Evolutionary conservation across 768 basidiomycete genomes (phyloP).

Genomic region (Kwoniella bestiolae): DNA sequence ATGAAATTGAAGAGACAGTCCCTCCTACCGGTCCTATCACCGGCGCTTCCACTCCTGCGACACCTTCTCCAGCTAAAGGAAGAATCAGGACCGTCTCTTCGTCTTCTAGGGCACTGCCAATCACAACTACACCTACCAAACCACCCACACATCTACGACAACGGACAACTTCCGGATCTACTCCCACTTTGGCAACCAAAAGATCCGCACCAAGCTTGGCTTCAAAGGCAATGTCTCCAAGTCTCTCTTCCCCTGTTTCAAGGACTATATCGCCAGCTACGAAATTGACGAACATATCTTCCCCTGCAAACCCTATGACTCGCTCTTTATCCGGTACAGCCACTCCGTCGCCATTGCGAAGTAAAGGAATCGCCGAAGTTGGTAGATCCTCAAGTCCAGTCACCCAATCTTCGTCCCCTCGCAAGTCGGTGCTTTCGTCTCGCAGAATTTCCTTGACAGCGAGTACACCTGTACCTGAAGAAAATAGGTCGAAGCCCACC

Average conservation of each 20-base stretch:
- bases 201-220: neutral
- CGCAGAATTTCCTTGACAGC: neutral
- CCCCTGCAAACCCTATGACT: neutral
- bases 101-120: conserved; percentile 11
- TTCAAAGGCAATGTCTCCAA: neutral
- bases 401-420: conserved; percentile 8
- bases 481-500: neutral
- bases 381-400: conserved; percentile 7
- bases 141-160: neutral
- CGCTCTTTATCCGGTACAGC: neutral
- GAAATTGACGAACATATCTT: neutral
- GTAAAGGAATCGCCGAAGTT: neutral
- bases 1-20: conserved; percentile 21
- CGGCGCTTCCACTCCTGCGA: neutral
- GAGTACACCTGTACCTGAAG: neutral
- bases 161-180: neutral
- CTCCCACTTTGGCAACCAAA: neutral
- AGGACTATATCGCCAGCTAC: neutral
- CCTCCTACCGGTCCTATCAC: neutral
- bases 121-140: conserved; percentile 3
- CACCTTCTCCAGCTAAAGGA: conserved; percentile 5
- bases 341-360: neutral
- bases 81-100: conserved; percentile 7
- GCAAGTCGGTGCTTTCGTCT: neutral
- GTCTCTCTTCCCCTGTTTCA: neutral